Evolutionary conservation across 352 stramenopile genomes (phyloP).

Genomic region (Phytophthora sansomeana): DNA sequence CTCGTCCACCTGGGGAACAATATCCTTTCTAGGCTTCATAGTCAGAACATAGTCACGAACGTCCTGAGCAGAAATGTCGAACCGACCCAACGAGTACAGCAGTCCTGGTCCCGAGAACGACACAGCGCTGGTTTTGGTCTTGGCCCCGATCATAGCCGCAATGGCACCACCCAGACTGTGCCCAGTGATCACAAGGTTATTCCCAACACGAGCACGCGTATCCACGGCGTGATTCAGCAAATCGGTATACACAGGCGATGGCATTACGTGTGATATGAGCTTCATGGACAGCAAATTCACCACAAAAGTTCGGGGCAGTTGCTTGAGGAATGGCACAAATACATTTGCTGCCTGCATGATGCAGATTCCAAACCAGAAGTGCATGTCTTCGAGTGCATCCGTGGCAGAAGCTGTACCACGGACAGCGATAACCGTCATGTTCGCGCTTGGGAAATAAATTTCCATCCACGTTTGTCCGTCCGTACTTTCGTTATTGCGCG

Average conservation of each 20-base stretch:
- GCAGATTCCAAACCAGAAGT: slow-evolving; percentile 89
- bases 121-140: slow-evolving; percentile 74
- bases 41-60: slow-evolving; percentile 84
- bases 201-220: slow-evolving; percentile 50
- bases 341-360: slow-evolving; percentile 87
- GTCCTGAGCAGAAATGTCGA: slow-evolving; percentile 63
- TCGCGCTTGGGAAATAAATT: slow-evolving; percentile 77
- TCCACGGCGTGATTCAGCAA: slow-evolving; percentile 62
- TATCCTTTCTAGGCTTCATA: slow-evolving; percentile 82
- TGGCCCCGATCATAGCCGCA: slow-evolving; percentile 78
- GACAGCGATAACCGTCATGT: slow-evolving; percentile 86
- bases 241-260: slow-evolving; percentile 63
- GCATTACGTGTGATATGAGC: slow-evolving; percentile 71
- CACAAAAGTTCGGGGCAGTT: slow-evolving; percentile 73
- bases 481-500: slow-evolving; percentile 71
- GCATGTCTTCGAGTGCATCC: slow-evolving; percentile 84
- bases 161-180: slow-evolving; percentile 83
- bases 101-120: slow-evolving; percentile 81
- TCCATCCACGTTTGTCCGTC: slow-evolving; percentile 86
- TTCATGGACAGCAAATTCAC: slow-evolving; percentile 82
- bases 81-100: slow-evolving; percentile 77
- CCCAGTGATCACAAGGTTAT: slow-evolving; percentile 77
- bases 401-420: slow-evolving; percentile 81
- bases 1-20: slow-evolving; percentile 79
- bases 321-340: slow-evolving; percentile 87